These are phyloP conservation scores for Vitis rupestris DNA, from an alignment of 164 flowering plant genomes.

Conservation along the genomic window DNA sequence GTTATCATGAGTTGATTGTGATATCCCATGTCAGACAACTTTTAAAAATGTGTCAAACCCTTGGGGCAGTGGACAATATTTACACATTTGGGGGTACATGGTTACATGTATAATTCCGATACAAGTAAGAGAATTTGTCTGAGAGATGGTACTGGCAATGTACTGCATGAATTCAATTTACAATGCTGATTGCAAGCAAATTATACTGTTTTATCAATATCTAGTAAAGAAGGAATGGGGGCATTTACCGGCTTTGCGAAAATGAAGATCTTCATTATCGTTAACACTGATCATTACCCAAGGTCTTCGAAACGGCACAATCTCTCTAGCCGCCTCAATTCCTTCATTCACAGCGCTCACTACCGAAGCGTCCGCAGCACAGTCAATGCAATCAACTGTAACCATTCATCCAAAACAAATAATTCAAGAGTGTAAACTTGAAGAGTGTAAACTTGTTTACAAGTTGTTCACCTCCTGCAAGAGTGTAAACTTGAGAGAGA, in stretches of 20 bases:
- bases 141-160: too few species aligned
- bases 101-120: too few species aligned
- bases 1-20: too few species aligned
- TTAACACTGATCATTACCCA: constrained; percentile 92
- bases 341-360: constrained; percentile 84
- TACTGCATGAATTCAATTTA: too few species aligned
- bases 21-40: too few species aligned
- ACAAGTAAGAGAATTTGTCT: too few species aligned
- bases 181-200: too few species aligned
- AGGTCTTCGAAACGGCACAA: constrained; percentile 54
- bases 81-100: too few species aligned
- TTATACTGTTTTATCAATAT: too few species aligned
- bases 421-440: not conserved
- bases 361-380: constrained; percentile 80
- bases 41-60: too few species aligned
- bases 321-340: constrained; percentile 59
- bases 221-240: not conserved
- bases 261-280: constrained; percentile 81
- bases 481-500: constrained; percentile 81
- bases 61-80: too few species aligned
- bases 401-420: constrained; percentile 4
- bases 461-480: constrained; percentile 65
- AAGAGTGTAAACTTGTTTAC: not conserved
- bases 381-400: constrained; percentile 83
- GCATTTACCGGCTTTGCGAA: constrained; percentile 73